Evolutionary conservation across 805 yeast species (phyloP), one percentile per base, ranked within the genome.

Genomic region (Clavispora fructus): DNA sequence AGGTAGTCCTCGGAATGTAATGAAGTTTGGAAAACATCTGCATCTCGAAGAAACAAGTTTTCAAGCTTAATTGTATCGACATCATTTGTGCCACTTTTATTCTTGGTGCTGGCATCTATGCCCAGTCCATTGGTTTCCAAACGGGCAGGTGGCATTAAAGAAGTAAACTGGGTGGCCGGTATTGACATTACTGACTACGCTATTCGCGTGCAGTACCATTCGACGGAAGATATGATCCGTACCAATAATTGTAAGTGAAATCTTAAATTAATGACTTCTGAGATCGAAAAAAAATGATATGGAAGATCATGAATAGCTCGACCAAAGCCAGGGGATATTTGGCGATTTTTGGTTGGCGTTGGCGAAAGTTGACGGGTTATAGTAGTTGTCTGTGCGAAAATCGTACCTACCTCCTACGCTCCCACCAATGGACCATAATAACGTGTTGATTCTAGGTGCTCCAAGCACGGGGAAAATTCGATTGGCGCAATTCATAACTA

Each of bases 1-100:
- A 88, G 63, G 61, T 83, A 87, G 55, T 85, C 91, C 46, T 81
- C 85, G 3, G 85, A 78, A 40, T 72, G 65, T 29, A 77, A 59
- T 1, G 82, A 75, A 14, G 75, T 68, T 45, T 70, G 73, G 50
- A 68, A 71, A 32, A 72, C 67, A 54, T 69, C 73, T 17, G 67
- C 73, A 50, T 67, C 71, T 29, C 74, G 59, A 16, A 69, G 54
- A 19, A 71, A 59, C n/a, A 70, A 55, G 49, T 62, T 63, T 49
- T 69, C 74, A 30, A 71, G 58, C 33, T 65, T 67, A 9, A 67
- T 48, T 9, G 61, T 59, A 27, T 67, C 69, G 10, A 53, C 41
- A 27, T 45, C 48, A 16, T 9, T 16, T 4, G 23, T 3, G 2
- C 14, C 23, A 10, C 14, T 26, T n/a, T n/a, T 1, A 7, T 27